A percentile compares a stretch with the other conserved stretches of the same genome.
These are phyloP conservation scores for Cladophialophora bantiana DNA, from an alignment of 2,329 filamentous ascomycete genomes.

Conservation along the genomic window DNA sequence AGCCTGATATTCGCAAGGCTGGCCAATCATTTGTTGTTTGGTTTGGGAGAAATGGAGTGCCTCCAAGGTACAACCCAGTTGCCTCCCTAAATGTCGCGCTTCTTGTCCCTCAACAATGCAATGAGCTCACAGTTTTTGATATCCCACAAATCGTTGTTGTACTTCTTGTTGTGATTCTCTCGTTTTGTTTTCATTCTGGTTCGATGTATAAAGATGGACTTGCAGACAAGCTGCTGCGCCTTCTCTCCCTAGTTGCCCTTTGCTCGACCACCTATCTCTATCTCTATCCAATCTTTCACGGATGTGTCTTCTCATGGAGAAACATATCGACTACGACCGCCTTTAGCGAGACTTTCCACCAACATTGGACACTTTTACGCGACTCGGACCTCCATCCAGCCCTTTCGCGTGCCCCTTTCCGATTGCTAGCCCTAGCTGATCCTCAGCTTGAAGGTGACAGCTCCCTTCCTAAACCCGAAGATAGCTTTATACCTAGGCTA, in stretches of 20 bases:
- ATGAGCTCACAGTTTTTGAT: background rate
- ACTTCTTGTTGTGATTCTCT: constrained; percentile 45
- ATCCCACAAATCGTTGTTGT: constrained; percentile 56
- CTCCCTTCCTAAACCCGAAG: constrained; percentile 68
- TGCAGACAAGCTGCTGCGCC: constrained; percentile 49
- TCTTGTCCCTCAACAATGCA: background rate
- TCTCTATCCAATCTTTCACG: constrained; percentile 80
- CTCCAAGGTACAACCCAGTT: background rate
- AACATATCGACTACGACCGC: constrained; percentile 40
- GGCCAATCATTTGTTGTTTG: background rate
- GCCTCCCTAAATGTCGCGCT: background rate
- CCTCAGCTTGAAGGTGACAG: constrained; percentile 94
- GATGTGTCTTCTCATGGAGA: constrained; percentile 78
- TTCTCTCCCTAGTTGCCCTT: constrained; percentile 71
- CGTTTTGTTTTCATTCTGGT: constrained; percentile 21
- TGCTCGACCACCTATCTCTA: constrained; percentile 80
- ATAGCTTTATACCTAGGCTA: constrained; percentile 53
- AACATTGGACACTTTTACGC: constrained; percentile 43
- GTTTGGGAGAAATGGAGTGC: background rate
- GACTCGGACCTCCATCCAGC: background rate
- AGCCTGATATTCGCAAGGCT: constrained; percentile 4
- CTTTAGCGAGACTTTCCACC: constrained; percentile 47
- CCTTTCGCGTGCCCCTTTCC: constrained; percentile 70
- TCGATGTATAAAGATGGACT: constrained; percentile 33
- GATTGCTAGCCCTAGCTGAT: constrained; percentile 86